Evolutionary conservation across 2,329 filamentous ascomycete species (phyloP).

Genomic region (Camillea tinctor): DNA sequence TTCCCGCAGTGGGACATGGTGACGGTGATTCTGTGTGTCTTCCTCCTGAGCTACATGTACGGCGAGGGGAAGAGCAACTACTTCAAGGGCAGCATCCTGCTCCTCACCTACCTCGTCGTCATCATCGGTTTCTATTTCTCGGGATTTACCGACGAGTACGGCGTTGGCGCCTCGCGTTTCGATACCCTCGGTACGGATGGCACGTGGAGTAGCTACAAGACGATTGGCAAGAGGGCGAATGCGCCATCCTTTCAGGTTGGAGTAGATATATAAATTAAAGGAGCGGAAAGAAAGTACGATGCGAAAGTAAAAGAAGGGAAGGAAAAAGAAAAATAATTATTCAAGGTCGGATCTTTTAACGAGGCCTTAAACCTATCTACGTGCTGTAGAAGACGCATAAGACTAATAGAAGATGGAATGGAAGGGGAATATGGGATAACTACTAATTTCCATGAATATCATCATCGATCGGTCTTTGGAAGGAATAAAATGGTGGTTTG

Average conservation of each 20-base stretch:
- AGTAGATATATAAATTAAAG: slow-evolving; percentile 21
- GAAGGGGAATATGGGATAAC: no score
- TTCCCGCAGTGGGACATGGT: slow-evolving; percentile 99
- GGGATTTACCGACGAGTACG: slow-evolving; percentile 46
- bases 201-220: slow-evolving; percentile 51
- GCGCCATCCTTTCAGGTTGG: slow-evolving; percentile 35
- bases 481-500: no score
- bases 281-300: no score
- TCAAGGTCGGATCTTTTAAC: no score
- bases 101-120: slow-evolving; percentile 90
- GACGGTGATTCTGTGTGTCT: slow-evolving; percentile 92
- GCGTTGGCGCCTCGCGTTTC: slow-evolving; percentile 48
- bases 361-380: no score
- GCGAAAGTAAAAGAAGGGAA: no score
- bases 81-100: slow-evolving; percentile 95
- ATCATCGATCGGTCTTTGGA: no score
- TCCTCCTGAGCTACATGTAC: slow-evolving; percentile 95
- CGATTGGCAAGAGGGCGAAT: slow-evolving; percentile 46
- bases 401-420: no score
- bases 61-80: slow-evolving; percentile 99
- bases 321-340: no score
- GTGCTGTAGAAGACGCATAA: no score
- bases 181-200: slow-evolving; percentile 53
- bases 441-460: no score
- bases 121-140: slow-evolving; percentile 90